Base-by-base conservation (phyloP, 768 basidiomycete species). In the Pseudohyphozyma bogoriensis region DNA sequence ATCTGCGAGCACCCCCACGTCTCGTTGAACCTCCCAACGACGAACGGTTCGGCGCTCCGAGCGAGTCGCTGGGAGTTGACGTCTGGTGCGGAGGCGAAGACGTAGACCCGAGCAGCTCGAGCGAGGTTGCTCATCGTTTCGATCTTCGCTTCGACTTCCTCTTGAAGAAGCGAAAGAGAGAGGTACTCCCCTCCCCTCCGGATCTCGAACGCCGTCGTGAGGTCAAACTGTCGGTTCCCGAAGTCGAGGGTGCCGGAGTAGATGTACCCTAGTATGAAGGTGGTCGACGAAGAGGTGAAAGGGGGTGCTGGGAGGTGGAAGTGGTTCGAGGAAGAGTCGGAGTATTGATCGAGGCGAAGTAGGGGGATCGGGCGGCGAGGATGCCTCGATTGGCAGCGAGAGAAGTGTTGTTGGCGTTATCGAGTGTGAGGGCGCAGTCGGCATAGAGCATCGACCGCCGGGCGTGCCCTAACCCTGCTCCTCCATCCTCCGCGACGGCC, bases 351-450 rank as follows among this genome's bases (percentile, higher is more conserved):
- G 81, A 77, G 46, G 83, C 81, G 73, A 97, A 97, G 75, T 96
- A 97, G 0, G 85, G 82, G 2, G 84, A 87, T 15, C 93, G 83
- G 2, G 89, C 89, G 40, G 85, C 84, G 51, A 99, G 84, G 58
- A 97, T 85, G 73, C 93, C 96, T 24, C 89, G 83, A 72, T 99
- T 93, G 7, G 88, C 85, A 0, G 89, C 85, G 74, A 97, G 97
- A 1, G 64, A 50, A 56, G 56, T 40, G 55, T 68, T 52, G 55
- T 67, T 26, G 49, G 64, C 64, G 47, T 64, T 60, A 7, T 62
- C 58, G 81, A 83, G 67, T 0, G 85, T 80, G 56, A 97, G 84
- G 55, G 85, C 82, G 28, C 93, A 82, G 73, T 97, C 93, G 3
- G 89, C 88, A 72, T 91, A 97, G 22, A 97, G 82, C 51, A n/a